Percentiles rank a stretch among this genome's conserved stretches.
Conservation (phyloP, 768 basidiomycete species). For the Erythrobasidium yunnanense region DNA sequence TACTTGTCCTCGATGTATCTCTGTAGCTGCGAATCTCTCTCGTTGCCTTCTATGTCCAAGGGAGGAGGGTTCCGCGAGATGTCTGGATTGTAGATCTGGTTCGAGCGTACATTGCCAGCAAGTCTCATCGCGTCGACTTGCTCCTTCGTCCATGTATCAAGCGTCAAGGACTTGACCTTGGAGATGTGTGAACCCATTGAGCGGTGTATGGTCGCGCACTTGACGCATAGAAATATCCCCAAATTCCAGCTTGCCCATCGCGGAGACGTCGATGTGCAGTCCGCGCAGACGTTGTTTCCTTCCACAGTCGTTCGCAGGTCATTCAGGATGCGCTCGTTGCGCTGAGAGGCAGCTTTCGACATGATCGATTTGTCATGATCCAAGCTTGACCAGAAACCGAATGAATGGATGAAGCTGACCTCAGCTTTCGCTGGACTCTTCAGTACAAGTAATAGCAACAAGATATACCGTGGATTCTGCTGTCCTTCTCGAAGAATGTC, state of each 20-base stretch:
- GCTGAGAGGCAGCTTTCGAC: constrained; percentile 12
- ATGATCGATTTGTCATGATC: too few species aligned
- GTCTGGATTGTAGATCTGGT: constrained; percentile 13
- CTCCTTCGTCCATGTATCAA: constrained; percentile 27
- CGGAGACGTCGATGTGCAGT: constrained; percentile 8
- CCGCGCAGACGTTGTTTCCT: constrained; percentile 22
- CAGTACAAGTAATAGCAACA: too few species aligned
- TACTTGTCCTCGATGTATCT: constrained; percentile 16
- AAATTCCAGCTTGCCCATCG: constrained; percentile 25
- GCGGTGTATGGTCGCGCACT: constrained; percentile 13
- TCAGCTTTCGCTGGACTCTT: too few species aligned
- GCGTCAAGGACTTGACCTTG: constrained; percentile 17
- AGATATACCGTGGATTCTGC: too few species aligned
- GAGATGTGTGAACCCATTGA: constrained; percentile 3
- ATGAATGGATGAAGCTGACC: too few species aligned
- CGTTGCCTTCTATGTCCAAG: constrained; percentile 2
- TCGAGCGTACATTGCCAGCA: constrained; percentile 9
- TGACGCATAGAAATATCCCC: constrained; percentile 26
- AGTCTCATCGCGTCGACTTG: constrained; percentile 20
- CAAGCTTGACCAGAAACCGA: too few species aligned
- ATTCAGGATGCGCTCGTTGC: constrained; percentile 1
- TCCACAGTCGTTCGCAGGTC: not conserved
- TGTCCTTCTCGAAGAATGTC: too few species aligned
- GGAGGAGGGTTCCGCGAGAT: not conserved
- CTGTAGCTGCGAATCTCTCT: constrained; percentile 15